Percentiles rank a stretch among this genome's conserved stretches.
Evolutionary conservation across 768 basidiomycete genomes (phyloP).

Genomic region (Peribolospora kevripleyi): DNA sequence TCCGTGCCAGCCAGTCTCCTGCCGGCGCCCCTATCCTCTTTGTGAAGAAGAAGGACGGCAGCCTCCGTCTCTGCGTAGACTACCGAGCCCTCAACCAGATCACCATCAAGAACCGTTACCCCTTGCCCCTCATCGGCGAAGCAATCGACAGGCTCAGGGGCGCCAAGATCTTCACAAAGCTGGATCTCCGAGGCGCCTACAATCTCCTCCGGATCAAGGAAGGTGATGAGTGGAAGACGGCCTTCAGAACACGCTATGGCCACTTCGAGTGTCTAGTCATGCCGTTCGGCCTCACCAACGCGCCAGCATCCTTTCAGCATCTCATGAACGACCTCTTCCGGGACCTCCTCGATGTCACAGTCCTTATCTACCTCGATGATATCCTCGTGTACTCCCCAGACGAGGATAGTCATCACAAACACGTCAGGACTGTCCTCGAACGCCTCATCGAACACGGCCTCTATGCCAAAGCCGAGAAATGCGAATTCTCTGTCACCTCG

Average conservation of each 20-base stretch:
- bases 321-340: conserved; percentile 25
- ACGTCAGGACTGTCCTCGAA: conserved; percentile 20
- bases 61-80: conserved; percentile 8
- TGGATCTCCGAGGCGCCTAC: conserved; percentile 25
- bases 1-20: conserved; percentile 9
- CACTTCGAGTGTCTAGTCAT: conserved; percentile 25
- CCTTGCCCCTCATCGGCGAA: conserved; percentile 7
- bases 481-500: conserved; percentile 11
- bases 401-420: conserved; percentile 19
- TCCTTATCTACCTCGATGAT: conserved; percentile 26
- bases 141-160: conserved; percentile 13
- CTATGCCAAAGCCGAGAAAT: conserved; percentile 16
- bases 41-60: conserved; percentile 8
- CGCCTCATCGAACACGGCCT: conserved; percentile 18
- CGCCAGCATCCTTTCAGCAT: conserved; percentile 23
- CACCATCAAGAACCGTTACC: conserved; percentile 10
- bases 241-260: conserved; percentile 23
- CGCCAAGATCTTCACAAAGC: conserved; percentile 13
- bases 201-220: conserved; percentile 24
- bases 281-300: conserved; percentile 21
- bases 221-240: conserved; percentile 27
- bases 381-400: conserved; percentile 25
- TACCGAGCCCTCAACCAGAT: conserved; percentile 8
- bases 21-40: conserved; percentile 6
- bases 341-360: conserved; percentile 21